Evolutionary conservation across 805 yeast genomes (phyloP).

Genomic region (Wickerhamiella qilinensis): DNA sequence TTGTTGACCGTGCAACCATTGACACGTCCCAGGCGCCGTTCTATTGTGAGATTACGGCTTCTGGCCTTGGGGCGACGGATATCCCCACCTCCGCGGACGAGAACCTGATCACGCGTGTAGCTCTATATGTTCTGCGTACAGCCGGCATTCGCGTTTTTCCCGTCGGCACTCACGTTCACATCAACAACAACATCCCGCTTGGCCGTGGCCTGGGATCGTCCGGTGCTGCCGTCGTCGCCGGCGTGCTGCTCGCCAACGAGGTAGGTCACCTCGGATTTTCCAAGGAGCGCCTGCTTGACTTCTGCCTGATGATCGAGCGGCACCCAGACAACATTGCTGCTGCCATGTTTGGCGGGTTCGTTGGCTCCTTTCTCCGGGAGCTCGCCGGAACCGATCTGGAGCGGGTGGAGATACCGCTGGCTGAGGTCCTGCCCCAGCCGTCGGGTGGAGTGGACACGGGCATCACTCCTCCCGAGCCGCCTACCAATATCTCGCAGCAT

Average conservation of each 20-base stretch:
- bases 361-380: conserved; percentile 83
- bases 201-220: conserved; percentile 97
- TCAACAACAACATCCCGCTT: conserved; percentile 81
- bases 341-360: conserved; percentile 98
- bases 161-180: conserved; percentile 61
- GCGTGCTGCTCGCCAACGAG: conserved; percentile 78
- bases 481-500: conserved; percentile 73
- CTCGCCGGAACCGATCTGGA: conserved; percentile 53
- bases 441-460: conserved; percentile 58
- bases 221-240: conserved; percentile 97
- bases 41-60: conserved; percentile 54
- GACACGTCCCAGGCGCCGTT: conserved; percentile 29
- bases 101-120: conserved; percentile 83
- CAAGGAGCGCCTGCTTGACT: conserved; percentile 77
- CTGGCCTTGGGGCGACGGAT: conserved; percentile 59
- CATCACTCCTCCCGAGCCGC: conserved; percentile 64
- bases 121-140: conserved; percentile 78
- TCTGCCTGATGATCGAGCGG: conserved; percentile 91
- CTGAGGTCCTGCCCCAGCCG: conserved; percentile 68
- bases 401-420: conserved; percentile 69
- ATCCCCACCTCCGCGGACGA: conserved; percentile 68
- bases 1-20: conserved; percentile 34
- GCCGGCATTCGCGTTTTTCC: conserved; percentile 68
- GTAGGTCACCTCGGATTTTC: conserved; percentile 57
- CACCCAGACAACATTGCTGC: conserved; percentile 98